Evolutionary conservation across 2,329 filamentous ascomycete genomes (phyloP), one percentile per base, ranked within the genome.

Genomic region (Neonectria magnoliae): DNA sequence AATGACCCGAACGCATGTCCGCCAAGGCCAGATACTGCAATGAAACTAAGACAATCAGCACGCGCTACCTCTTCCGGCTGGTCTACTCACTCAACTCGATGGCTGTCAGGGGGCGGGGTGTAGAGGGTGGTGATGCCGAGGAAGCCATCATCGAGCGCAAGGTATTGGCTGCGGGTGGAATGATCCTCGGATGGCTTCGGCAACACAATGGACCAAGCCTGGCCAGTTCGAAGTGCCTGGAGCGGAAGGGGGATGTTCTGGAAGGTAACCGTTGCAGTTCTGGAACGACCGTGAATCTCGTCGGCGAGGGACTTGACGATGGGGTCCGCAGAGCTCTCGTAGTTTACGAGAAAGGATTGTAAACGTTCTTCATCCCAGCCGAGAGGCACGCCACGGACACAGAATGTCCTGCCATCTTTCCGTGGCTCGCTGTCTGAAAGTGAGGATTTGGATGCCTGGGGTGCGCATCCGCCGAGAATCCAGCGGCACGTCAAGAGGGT

Each of bases 71-170:
- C 14, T 42, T 42, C 16, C 16, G 2, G 3, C n/a, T 18, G 36
- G 25, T 16, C 8, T 27, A 9, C 41, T 56, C 47, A 64, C 62
- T 64, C 57, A 18, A 64, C 33, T 44, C 52, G 45, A 38, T 60
- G 51, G 14, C 60, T 33, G 8, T 56, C 33, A 3, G 51, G 25
- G 8, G 42, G 51, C 1, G 62, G 57, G 10, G 22, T 36, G 44
- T 60, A 60, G 22, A 64, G 51, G 1, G 56, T 50, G 20, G 62
- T 64, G 42, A 64, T 56, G 22, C 62, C 62, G 33, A 51, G 51
- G 44, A 64, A 64, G 22, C 16, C 51, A 45, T 56, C 29, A 29
- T 53, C 57, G 14, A 64, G 50, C 11, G 14, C 20, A 8, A 64
- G 27, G 8, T 22, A 60, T 47, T 52, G 56, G 10, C 27, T 5